Evolutionary conservation across 306 rosid species (phyloP).

Genomic region (Cucumis sativus): Cucumber_9930_V3 NC_026661.2:1607501-1608000

Average conservation of each 20-base stretch:
- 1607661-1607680: slow-evolving; percentile 45
- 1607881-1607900: slow-evolving; percentile 33
- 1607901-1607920: neutral
- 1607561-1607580: neutral
- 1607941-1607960: neutral
- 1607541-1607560: neutral
- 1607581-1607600: neutral
- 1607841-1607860: slow-evolving; percentile 49
- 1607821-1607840: slow-evolving; percentile 72
- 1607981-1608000: too few species aligned
- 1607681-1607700: slow-evolving; percentile 71
- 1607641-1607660: neutral
- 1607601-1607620: neutral
- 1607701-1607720: slow-evolving; percentile 45
- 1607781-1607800: slow-evolving; percentile 55
- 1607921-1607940: neutral
- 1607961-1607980: neutral
- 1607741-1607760: slow-evolving; percentile 49
- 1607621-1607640: slow-evolving; percentile 3
- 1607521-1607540: neutral
- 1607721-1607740: slow-evolving; percentile 29
- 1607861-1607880: slow-evolving; percentile 39
- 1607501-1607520: neutral
- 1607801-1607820: slow-evolving; percentile 42
- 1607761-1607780: slow-evolving; percentile 65